These are phyloP conservation scores for Fusarium concolor DNA, from an alignment of 2,329 filamentous ascomycete species.

Conservation along the genomic window DNA sequence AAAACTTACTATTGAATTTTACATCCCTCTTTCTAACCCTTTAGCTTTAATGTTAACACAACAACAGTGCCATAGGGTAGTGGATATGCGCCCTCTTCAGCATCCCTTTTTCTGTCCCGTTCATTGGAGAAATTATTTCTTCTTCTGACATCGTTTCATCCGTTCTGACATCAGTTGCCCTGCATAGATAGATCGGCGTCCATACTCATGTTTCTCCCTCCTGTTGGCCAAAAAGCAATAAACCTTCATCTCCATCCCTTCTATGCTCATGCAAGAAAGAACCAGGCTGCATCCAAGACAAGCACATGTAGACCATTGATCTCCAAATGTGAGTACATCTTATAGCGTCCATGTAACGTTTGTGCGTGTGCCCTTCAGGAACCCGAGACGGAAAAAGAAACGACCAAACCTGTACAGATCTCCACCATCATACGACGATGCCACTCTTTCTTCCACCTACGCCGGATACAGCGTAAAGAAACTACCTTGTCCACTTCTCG, in stretches of 20 bases:
- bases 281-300: conserved; percentile 26
- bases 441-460: conserved; percentile 1
- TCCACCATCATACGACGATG: conserved; percentile 38
- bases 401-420: conserved; percentile 5
- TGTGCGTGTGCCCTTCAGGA: background rate
- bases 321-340: conserved; percentile 4
- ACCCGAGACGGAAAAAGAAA: conserved; percentile 8
- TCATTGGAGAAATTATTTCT: conserved; percentile 15
- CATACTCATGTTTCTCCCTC: conserved; percentile 24
- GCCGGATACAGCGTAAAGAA: conserved; percentile 15
- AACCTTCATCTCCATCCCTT: conserved; percentile 37
- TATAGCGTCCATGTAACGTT: conserved; percentile 1
- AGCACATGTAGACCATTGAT: conserved; percentile 28
- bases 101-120: conserved; percentile 11
- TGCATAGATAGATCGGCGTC: background rate
- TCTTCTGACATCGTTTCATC: conserved; percentile 2
- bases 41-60: background rate
- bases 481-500: conserved; percentile 2
- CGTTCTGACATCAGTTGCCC: conserved; percentile 11
- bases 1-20: conserved; percentile 1
- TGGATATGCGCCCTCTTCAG: background rate
- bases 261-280: conserved; percentile 28
- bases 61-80: conserved; percentile 1
- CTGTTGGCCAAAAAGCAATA: conserved; percentile 28
- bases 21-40: conserved; percentile 23